These are phyloP conservation scores for Paecilomyces fulvus DNA, from an alignment of 2,329 filamentous ascomycete genomes.

Conservation along the genomic window DNA sequence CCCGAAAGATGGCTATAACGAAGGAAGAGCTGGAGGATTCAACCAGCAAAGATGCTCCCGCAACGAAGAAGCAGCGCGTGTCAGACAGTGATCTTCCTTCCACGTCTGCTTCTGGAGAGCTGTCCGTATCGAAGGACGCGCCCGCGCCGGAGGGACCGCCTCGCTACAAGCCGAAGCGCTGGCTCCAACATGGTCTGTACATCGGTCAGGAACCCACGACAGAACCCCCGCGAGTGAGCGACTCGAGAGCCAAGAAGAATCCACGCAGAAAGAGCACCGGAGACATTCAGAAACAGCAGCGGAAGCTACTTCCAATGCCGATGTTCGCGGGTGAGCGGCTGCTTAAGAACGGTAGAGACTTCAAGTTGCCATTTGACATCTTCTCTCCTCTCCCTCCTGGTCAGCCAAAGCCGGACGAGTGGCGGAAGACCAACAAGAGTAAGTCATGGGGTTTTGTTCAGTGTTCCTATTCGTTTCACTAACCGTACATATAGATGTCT, in stretches of 20 bases:
- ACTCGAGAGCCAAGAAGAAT: slow-evolving; percentile 37
- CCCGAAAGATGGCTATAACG: slow-evolving; percentile 20
- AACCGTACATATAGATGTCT: slow-evolving; percentile 60
- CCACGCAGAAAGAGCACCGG: slow-evolving; percentile 12
- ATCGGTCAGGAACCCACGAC: slow-evolving; percentile 61
- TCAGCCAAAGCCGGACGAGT: slow-evolving; percentile 87
- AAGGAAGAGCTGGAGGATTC: slow-evolving; percentile 16
- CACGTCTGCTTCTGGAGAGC: slow-evolving; percentile 13
- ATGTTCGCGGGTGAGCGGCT: slow-evolving; percentile 68
- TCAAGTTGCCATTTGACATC: slow-evolving; percentile 81
- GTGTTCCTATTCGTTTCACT: slow-evolving; percentile 1
- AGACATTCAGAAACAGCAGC: slow-evolving; percentile 12
- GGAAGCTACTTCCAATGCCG: slow-evolving; percentile 58
- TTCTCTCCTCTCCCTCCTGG: slow-evolving; percentile 79
- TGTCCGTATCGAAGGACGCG: slow-evolving; percentile 9
- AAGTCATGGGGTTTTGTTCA: slow-evolving; percentile 28
- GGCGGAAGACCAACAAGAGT: slow-evolving; percentile 89
- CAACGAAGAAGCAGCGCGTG: slow-evolving; percentile 35
- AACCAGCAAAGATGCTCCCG: slow-evolving; percentile 19
- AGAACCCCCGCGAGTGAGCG: slow-evolving; percentile 37
- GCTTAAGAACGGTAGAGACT: slow-evolving; percentile 66
- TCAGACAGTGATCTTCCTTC: slow-evolving; percentile 25
- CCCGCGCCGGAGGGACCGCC: slow-evolving; percentile 13
- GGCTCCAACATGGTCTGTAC: slow-evolving; percentile 75
- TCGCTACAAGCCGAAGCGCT: slow-evolving; percentile 56